Evolutionary conservation across 2,329 filamentous ascomycete species (phyloP).

Genomic region (Emericellopsis atlantica): DNA sequence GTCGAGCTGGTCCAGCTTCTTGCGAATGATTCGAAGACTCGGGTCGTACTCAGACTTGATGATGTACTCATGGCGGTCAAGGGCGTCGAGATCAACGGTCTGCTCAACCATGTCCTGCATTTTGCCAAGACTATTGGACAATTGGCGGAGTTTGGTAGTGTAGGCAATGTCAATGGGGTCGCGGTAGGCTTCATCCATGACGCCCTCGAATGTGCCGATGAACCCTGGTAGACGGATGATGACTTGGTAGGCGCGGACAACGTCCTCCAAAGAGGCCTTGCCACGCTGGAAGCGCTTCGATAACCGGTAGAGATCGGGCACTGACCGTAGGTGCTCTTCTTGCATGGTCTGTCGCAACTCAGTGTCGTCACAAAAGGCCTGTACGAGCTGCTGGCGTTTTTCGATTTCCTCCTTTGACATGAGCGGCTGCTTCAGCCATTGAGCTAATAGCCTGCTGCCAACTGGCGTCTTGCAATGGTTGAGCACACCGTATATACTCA

Average conservation of each 20-base stretch:
- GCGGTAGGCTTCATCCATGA: constrained; percentile 92
- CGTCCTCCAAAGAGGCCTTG: constrained; percentile 85
- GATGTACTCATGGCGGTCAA: constrained; percentile 95
- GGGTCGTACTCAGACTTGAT: constrained; percentile 99
- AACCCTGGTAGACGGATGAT: constrained; percentile 85
- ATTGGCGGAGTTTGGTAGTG: constrained; percentile 66
- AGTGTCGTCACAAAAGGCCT: constrained; percentile 87
- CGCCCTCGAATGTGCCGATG: constrained; percentile 73
- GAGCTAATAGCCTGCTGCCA: constrained; percentile 76
- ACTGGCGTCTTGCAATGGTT: constrained; percentile 98
- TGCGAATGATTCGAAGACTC: constrained; percentile 71
- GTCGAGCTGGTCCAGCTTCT: constrained; percentile 76
- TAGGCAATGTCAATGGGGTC: constrained; percentile 79
- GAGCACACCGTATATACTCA: constrained; percentile 87
- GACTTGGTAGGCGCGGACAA: constrained; percentile 90
- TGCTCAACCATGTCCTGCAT: constrained; percentile 98
- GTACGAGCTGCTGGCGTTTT: constrained; percentile 83
- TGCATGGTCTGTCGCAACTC: constrained; percentile 93
- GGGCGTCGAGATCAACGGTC: constrained; percentile 86
- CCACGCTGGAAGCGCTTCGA: constrained; percentile 92
- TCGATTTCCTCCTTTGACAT: constrained; percentile 88
- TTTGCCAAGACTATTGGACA: constrained; percentile 68
- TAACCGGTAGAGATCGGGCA: constrained; percentile 86
- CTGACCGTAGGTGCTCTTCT: constrained; percentile 84
- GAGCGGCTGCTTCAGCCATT: constrained; percentile 95